phyloP scores from a whole-genome alignment of 164 flowering plant genomes.

The Vitis rotundifolia region DNA sequence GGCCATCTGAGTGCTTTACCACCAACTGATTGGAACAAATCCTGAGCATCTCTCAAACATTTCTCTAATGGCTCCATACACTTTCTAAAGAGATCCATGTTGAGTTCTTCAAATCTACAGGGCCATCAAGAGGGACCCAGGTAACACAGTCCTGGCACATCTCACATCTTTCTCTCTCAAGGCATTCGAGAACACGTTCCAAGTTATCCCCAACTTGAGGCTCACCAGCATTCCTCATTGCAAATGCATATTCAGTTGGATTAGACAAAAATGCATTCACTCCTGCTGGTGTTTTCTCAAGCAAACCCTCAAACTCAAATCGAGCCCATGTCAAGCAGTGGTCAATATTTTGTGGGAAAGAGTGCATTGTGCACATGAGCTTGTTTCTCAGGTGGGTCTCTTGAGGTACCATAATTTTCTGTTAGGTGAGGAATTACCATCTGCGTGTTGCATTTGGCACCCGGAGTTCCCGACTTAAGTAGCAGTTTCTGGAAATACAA shows the following conservation, averaged over 20 bases:
- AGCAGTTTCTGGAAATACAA: too few relatives aligned
- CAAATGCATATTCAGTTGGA: constrained; percentile 57
- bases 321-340: constrained; percentile 95
- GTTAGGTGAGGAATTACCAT: too few relatives aligned
- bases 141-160: constrained; percentile 78
- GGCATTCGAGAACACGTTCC: constrained; percentile 80
- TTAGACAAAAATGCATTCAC: constrained; percentile 72
- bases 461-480: too few relatives aligned
- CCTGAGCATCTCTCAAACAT: too few relatives aligned
- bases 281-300: constrained; percentile 91
- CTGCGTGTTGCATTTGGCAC: too few relatives aligned
- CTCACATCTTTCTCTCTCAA: constrained; percentile 71
- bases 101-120: too few relatives aligned
- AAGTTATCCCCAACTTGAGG: constrained; percentile 80
- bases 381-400: too few relatives aligned
- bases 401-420: too few relatives aligned
- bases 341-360: constrained; percentile 89
- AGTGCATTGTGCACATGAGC: constrained; percentile 96
- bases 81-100: too few relatives aligned
- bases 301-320: constrained; percentile 87
- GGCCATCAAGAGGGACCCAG: constrained; percentile 88
- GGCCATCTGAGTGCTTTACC: too few relatives aligned
- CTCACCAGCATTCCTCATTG: constrained; percentile 73
- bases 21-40: too few relatives aligned
- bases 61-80: too few relatives aligned